A percentile compares a stretch with the other conserved stretches of the same genome.
Evolutionary conservation across 495 filamentous ascomycete species (phyloP).

Genomic region (Penicillium samsonianum): DNA sequence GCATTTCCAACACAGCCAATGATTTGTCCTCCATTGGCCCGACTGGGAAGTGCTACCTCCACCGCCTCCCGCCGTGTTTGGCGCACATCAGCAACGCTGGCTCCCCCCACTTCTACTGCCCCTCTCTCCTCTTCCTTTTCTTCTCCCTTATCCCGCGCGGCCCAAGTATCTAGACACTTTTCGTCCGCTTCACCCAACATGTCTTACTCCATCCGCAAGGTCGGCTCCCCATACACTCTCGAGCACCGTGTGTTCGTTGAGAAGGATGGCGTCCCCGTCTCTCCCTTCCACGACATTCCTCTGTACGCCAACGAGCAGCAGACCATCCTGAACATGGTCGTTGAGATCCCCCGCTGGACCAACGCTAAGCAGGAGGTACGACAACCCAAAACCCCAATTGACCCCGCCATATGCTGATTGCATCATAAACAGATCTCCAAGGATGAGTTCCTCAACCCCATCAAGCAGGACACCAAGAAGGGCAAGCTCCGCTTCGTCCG

Average conservation of each 20-base stretch:
- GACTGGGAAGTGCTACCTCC: constrained; percentile 38
- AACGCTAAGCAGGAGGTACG: constrained; percentile 97
- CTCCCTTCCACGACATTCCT: constrained; percentile 97
- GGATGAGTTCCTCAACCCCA: constrained; percentile 94
- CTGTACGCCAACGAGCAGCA: constrained; percentile 93
- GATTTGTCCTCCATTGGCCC: constrained; percentile 40
- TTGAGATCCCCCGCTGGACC: constrained; percentile 99
- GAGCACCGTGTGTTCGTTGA: constrained; percentile 98
- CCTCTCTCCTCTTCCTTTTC: constrained; percentile 40
- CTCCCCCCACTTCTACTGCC: constrained; percentile 47
- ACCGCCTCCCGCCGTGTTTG: constrained; percentile 42
- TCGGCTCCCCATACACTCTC: constrained; percentile 86
- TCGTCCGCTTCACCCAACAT: constrained; percentile 39
- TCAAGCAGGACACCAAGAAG: constrained; percentile 72
- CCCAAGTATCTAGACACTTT: constrained; percentile 34
- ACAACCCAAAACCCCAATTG: background rate
- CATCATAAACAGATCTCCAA: constrained; percentile 74
- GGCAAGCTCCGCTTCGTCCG: constrained; percentile 84
- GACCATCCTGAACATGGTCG: constrained; percentile 97
- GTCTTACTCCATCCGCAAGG: constrained; percentile 73
- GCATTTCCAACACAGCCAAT: constrained; percentile 24
- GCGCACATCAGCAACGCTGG: constrained; percentile 46
- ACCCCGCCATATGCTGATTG: constrained; percentile 18
- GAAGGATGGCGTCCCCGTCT: constrained; percentile 91
- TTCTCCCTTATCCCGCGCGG: constrained; percentile 37